Base-by-base conservation (phyloP, 1,284 basidiomycete species). In the Rhodotorula sp. region DNA sequence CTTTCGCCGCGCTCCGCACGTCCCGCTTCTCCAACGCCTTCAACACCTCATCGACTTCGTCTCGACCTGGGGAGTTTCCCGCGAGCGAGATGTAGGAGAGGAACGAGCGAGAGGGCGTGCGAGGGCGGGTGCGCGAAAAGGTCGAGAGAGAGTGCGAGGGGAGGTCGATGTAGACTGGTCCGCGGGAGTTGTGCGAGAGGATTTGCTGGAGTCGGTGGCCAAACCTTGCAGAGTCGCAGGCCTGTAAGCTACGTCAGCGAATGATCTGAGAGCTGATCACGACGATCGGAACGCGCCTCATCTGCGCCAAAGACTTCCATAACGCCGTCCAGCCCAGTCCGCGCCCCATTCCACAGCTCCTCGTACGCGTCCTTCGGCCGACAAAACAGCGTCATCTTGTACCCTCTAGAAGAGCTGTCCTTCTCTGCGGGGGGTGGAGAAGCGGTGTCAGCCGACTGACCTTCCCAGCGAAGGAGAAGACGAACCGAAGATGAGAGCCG, bases 261-360 rank as follows among this genome's bases (percentile, higher is more conserved):
- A 44, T 44, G 39, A 44, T 5, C 29, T 24, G 6, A n/a, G 15
- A 46, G 22, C 6, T 34, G 34, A 39, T 27, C 22, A 5, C 4
- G 9, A 6, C 30, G 46, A 56, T 24, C 8, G 80, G 65, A 90
- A 64, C 83, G 81, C 19, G 88, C 88, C 67, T 90, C 86, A 77
- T 94, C 91, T 13, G 90, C 90, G 24, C 85, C 84, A 77, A 94
- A 94, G 67, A 89, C 82, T 15, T 79, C 75, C 57, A 85, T 81
- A 0, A 87, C 86, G 55, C 89, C 87, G 19, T 85, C 80, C 44
- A 88, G 82, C 19, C 74, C 72, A 3, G 89, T 88, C 32, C 87
- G 84, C 39, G 93, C 88, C 17, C 95, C 95, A 63, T 96, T 91
- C 96, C 95, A 99, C 72, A 90, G 87, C 78, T 94, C 92, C 76